Percentiles rank a stretch among this genome's conserved stretches.
Evolutionary conservation across 2,329 filamentous ascomycete genomes (phyloP).

Genomic region (Claviceps fusiformis): DNA sequence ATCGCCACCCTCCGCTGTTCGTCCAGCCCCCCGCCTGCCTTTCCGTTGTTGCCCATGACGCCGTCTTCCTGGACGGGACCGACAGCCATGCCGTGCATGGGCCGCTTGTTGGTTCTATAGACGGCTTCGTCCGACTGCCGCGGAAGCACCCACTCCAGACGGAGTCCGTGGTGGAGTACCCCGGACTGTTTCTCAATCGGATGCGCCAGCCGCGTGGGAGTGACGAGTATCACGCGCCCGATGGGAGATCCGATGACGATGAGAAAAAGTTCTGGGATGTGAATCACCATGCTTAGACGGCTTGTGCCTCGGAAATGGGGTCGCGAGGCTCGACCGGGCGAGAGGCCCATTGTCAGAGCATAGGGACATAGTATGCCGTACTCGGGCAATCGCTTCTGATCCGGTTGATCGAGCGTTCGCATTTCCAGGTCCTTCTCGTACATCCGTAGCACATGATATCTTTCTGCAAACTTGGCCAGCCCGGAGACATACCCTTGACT

Average conservation of each 20-base stretch:
- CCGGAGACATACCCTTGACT: not conserved
- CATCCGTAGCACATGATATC: conserved; percentile 30
- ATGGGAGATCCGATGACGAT: conserved; percentile 53
- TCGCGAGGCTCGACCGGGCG: conserved; percentile 10
- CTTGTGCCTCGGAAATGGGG: conserved; percentile 21
- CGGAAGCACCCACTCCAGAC: conserved; percentile 40
- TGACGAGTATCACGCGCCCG: conserved; percentile 52
- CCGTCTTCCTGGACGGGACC: conserved; percentile 43
- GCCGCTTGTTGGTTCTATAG: conserved; percentile 29
- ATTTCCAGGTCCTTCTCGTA: conserved; percentile 37
- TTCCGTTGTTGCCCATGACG: conserved; percentile 4
- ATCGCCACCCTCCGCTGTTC: conserved; percentile 11
- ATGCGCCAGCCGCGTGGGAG: conserved; percentile 26
- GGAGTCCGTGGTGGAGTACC: conserved; percentile 29
- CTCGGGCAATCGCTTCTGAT: conserved; percentile 11
- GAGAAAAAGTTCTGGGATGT: conserved; percentile 57
- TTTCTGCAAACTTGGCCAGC: conserved; percentile 6
- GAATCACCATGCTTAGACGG: conserved; percentile 43
- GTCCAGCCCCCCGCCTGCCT: conserved; percentile 4
- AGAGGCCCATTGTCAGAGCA: conserved; percentile 15
- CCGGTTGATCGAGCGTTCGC: conserved; percentile 16
- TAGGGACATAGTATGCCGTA: conserved; percentile 19
- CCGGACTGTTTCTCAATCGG: conserved; percentile 9
- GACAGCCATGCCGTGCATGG: conserved; percentile 54
- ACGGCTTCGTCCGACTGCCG: conserved; percentile 30